Base-by-base conservation (phyloP, 768 basidiomycete genomes). In the Scleroderma bovista region DNA sequence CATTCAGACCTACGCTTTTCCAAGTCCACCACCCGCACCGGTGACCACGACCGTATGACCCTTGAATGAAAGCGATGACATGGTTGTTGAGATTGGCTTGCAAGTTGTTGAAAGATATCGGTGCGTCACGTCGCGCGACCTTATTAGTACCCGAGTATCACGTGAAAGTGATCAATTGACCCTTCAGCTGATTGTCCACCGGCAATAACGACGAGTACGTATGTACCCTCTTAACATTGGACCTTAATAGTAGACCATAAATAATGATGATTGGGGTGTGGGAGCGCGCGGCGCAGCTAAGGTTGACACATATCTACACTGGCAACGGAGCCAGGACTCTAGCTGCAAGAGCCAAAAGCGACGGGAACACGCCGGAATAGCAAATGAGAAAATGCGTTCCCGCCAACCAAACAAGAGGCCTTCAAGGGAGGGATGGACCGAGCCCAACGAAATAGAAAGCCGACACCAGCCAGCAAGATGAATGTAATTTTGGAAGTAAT, bases 1-100 rank as follows among this genome's bases (percentile, higher is more conserved):
- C n/a, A 11, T 44, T 20, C 20, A 8, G 17, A 78, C 88, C 60
- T 63, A 98, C 89, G 88, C 80, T 72, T 82, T 86, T 39, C 96
- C 96, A 13, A 99, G 76, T 15, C 96, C 96, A 52, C 93, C 92
- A 13, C 96, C 96, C 38, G 93, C 94, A 41, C 96, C 96, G 38
- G 96, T 99, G 55, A 98, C 73, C 55, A 99, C 80, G 50, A 93
- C 89, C n/a, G 88, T 92, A 47, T 94, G 88, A 49, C 84, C 84
- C 68, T 87, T 83, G 76, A 92, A 95, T 2, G 84, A 87, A 10
- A 85, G 69, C 33, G 78, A 68, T 80, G 80, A 80, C 44, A 47
- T 61, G 17, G 19, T 54, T 68, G 33, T 16, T 46, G 23, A 11
- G 19, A 36, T n/a, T 5, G 19, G 5, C 20, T 37, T 16, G 16